A percentile compares a stretch with the other conserved stretches of the same genome.
These are phyloP conservation scores for Verticillium zaregamsianum DNA, from an alignment of 2,329 filamentous ascomycete species.

Conservation along the genomic window DNA sequence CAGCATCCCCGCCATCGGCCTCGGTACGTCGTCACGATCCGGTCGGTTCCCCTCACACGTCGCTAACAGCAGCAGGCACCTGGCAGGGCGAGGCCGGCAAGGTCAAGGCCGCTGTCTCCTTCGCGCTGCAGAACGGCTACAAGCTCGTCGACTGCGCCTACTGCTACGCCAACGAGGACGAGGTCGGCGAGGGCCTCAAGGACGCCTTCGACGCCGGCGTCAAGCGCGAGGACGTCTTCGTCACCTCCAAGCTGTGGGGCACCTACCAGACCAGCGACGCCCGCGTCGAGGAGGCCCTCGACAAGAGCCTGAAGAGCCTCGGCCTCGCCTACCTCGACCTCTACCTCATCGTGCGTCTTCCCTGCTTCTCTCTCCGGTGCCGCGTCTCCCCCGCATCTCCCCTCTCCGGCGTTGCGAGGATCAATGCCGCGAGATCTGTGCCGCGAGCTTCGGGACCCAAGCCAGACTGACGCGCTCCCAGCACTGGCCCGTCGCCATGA, in stretches of 20 bases:
- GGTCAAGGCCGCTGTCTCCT: slow-evolving; percentile 53
- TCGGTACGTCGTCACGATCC: slow-evolving; percentile 42
- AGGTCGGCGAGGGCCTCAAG: slow-evolving; percentile 74
- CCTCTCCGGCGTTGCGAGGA: too few species aligned
- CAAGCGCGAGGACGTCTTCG: slow-evolving; percentile 75
- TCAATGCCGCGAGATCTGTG: too few species aligned
- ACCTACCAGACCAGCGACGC: slow-evolving; percentile 59
- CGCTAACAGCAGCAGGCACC: slow-evolving; percentile 26
- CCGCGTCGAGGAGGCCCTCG: slow-evolving; percentile 63
- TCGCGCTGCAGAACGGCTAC: slow-evolving; percentile 55
- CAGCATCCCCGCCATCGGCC: slow-evolving; percentile 59
- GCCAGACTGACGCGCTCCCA: slow-evolving; percentile 14
- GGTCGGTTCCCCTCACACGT: neutral
- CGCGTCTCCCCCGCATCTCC: too few species aligned
- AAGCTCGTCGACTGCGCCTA: slow-evolving; percentile 67
- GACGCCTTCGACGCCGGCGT: slow-evolving; percentile 67
- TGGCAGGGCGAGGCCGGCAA: slow-evolving; percentile 60
- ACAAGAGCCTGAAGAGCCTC: slow-evolving; percentile 68
- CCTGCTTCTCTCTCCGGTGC: neutral
- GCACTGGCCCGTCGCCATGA: slow-evolving; percentile 82
- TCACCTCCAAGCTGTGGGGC: slow-evolving; percentile 83
- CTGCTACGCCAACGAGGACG: slow-evolving; percentile 77
- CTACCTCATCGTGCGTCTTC: slow-evolving; percentile 56
- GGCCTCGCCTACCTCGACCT: slow-evolving; percentile 80
- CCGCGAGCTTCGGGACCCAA: too few species aligned